A percentile compares a stretch with the other conserved stretches of the same genome.
Conservation (phyloP, 1,139 yeast genomes). For the Lodderomyces margitis region DNA sequence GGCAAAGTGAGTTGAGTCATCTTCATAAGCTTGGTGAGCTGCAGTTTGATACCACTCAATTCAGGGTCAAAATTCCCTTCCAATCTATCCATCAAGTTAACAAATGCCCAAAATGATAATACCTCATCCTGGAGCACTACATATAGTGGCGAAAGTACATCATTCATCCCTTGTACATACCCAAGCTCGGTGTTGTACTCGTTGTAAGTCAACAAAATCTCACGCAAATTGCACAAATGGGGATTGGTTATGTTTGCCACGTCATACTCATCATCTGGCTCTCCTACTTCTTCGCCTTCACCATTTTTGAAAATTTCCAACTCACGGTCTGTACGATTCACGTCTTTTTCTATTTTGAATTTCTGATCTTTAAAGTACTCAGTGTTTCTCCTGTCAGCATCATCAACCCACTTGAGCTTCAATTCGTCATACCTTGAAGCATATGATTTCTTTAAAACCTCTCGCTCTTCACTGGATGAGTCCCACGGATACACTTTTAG, state of each 20-base stretch:
- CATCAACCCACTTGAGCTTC: conserved; percentile 66
- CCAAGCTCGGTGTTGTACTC: conserved; percentile 83
- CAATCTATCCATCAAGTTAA: conserved; percentile 90
- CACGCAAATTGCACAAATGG: conserved; percentile 70
- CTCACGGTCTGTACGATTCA: conserved; percentile 85
- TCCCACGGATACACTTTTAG: conserved; percentile 90
- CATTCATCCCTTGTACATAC: conserved; percentile 98
- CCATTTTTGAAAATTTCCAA: conserved; percentile 54
- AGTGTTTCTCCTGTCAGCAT: conserved; percentile 54
- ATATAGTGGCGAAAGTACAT: conserved; percentile 82
- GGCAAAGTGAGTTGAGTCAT: conserved; percentile 89
- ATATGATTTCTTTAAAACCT: conserved; percentile 54
- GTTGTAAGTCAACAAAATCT: conserved; percentile 81
- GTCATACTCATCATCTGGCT: conserved; percentile 47
- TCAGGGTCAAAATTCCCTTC: conserved; percentile 90
- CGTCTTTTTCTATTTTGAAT: conserved; percentile 88
- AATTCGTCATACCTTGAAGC: conserved; percentile 63
- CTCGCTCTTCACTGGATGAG: conserved; percentile 67
- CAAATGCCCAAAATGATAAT: conserved; percentile 84
- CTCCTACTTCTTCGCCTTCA: conserved; percentile 39
- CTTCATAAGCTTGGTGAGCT: conserved; percentile 79
- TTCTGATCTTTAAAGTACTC: conserved; percentile 88
- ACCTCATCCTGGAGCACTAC: conserved; percentile 76
- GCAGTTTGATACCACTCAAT: conserved; percentile 89
- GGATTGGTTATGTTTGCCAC: conserved; percentile 57